Percentiles rank a stretch among this genome's conserved stretches.
Evolutionary conservation across 108 stramenopile species (phyloP).

Genomic region (Fistulifera solaris): DNA sequence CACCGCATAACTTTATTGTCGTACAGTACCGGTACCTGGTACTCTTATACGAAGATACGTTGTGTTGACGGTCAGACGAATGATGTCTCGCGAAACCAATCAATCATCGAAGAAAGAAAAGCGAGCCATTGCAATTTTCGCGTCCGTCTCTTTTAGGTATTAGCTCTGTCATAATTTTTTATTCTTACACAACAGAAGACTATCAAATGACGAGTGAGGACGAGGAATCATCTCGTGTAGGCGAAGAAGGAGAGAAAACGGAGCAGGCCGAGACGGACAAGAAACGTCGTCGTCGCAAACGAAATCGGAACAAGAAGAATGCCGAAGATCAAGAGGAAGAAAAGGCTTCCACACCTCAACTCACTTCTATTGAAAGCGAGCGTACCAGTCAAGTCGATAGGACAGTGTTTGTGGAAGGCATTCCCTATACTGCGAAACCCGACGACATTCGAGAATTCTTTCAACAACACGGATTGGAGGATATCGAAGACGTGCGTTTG

Average conservation of each 20-base stretch:
- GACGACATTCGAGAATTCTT: constrained; percentile 75
- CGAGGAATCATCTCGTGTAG: background rate
- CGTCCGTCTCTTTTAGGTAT: no score
- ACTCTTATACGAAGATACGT: no score
- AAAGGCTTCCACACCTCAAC: constrained; percentile 1
- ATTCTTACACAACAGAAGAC: no score
- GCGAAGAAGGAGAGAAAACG: constrained; percentile 6
- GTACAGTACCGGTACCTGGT: no score
- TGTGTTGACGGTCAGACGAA: no score
- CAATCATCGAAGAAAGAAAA: no score
- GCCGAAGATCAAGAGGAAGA: constrained; percentile 9
- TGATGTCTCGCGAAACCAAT: no score
- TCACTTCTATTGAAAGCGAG: background rate
- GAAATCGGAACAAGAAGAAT: constrained; percentile 49
- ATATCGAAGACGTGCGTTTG: constrained; percentile 71
- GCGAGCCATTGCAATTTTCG: no score
- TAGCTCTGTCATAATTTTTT: no score
- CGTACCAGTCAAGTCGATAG: constrained; percentile 24
- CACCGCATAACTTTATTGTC: no score
- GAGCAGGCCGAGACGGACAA: constrained; percentile 13
- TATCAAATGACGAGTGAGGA: background rate
- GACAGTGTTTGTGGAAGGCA: constrained; percentile 88
- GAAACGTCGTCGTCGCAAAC: constrained; percentile 46
- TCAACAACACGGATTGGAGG: constrained; percentile 28
- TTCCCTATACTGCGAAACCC: constrained; percentile 70